Base-by-base conservation (phyloP, 1,139 yeast species). In the Yamadazyma friedrichii region DNA sequence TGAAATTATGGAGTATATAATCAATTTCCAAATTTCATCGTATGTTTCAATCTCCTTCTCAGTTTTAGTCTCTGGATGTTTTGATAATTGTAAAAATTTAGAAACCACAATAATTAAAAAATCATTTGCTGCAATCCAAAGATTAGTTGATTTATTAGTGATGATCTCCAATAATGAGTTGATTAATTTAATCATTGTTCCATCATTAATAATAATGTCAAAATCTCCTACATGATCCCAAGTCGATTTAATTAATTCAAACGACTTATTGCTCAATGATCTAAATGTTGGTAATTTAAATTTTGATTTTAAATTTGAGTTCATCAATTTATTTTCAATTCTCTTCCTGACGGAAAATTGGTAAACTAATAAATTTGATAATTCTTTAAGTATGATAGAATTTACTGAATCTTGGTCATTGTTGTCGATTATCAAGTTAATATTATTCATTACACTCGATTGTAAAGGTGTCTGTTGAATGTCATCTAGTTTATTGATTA, bases 251-350 rank as follows among this genome's bases (percentile, higher is more conserved):
- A 87, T 53, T 8, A 76, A 49, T 10, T 59, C 61, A 41, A 82
- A 64, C 1, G 87, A 70, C 24, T 61, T 55, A 41, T 72, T 72
- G 49, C 93, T 77, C 2, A 84, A 62, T 0, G 88, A 80, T 30
- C 81, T 72, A 55, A 84, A 88, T 0, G 88, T 75, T 1, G 95
- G 93, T 24, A 78, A 67, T 44, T 78, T 79, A 9, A 66, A 60
- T 39, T 59, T 64, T 17, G 58, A 54, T 28, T 57, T 57, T 12
- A 59, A 45, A 35, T 54, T 52, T 34, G 61, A 60, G 35, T 60
- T 56, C 17, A 48, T 56, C 37, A 60, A 56, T 50, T 59, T 65
- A 42, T 53, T 67, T 48, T 54, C 70, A 38, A 84, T 84, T 44
- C 82, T 62, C 15, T 67, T 69, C 44, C 84, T 65, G 0, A 81